Conservation (phyloP, 2,329 filamentous ascomycete species). For the Cladosporium sp. region DNA sequence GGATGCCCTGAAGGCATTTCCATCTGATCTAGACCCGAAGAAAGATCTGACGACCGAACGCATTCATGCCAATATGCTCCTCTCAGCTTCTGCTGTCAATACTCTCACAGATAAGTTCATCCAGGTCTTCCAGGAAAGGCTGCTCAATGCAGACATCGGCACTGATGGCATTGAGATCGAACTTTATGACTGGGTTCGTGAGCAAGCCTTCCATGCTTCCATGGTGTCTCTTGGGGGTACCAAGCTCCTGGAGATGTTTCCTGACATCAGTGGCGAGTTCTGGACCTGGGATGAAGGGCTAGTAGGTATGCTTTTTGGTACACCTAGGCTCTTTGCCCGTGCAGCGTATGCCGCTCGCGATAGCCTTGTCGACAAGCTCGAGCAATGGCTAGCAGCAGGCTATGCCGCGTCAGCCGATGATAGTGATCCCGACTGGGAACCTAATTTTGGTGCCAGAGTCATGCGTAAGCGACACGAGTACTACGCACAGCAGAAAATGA, state of each 20-base stretch:
- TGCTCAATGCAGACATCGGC: background rate
- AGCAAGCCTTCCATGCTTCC: conserved; percentile 29
- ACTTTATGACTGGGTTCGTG: conserved; percentile 28
- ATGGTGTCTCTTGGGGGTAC: conserved; percentile 28
- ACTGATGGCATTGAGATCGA: conserved; percentile 20
- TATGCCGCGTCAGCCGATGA: conserved; percentile 7
- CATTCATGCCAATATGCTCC: conserved; percentile 16
- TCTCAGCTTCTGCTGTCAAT: conserved; percentile 15
- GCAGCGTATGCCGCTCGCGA: conserved; percentile 17
- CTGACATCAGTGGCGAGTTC: conserved; percentile 26
- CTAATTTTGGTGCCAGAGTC: conserved; percentile 19
- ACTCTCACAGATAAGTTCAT: conserved; percentile 16
- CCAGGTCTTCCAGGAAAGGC: conserved; percentile 10
- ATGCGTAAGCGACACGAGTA: conserved; percentile 20
- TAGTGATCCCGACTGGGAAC: conserved; percentile 17
- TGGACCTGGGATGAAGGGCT: conserved; percentile 19
- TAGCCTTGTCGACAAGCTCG: conserved; percentile 15
- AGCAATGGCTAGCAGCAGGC: conserved; percentile 15
- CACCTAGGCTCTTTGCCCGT: conserved; percentile 17
- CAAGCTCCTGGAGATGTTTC: conserved; percentile 28
- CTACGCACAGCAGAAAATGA: conserved; percentile 17
- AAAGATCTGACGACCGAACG: conserved; percentile 12
- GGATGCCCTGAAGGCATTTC: conserved; percentile 17
- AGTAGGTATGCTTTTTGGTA: conserved; percentile 20
- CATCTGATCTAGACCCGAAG: conserved; percentile 15